phyloP scores from a whole-genome alignment of 2,329 filamentous ascomycete species.

The Helotiales sp. region DNA sequence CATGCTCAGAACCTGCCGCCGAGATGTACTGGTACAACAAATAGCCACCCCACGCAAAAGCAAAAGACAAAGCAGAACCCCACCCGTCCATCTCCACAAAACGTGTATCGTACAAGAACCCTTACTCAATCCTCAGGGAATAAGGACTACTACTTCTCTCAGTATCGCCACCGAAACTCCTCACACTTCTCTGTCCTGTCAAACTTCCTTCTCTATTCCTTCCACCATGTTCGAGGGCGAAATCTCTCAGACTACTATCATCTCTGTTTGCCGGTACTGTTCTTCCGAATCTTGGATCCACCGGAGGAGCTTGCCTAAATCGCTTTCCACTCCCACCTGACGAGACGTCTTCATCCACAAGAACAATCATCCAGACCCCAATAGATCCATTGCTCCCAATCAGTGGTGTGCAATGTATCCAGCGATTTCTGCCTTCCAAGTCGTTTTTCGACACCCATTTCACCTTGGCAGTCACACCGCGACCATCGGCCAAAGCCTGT shows the following conservation, averaged over 20 bases:
- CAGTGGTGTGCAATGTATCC: conserved; percentile 77
- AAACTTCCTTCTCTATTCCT: conserved; percentile 14
- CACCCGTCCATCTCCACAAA: neutral
- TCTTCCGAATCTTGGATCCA: conserved; percentile 32
- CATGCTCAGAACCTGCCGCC: neutral
- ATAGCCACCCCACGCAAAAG: neutral
- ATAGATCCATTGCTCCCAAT: conserved; percentile 65
- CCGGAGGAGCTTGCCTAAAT: conserved; percentile 32
- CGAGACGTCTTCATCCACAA: conserved; percentile 62
- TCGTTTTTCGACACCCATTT: conserved; percentile 61
- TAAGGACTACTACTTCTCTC: conserved; percentile 27
- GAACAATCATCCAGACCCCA: conserved; percentile 77
- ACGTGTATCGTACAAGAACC: neutral
- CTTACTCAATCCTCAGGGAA: conserved; percentile 22
- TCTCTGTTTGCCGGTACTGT: conserved; percentile 17
- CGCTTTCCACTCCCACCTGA: conserved; percentile 12
- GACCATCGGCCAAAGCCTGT: conserved; percentile 64
- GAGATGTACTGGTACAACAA: neutral
- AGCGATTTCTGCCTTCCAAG: conserved; percentile 58
- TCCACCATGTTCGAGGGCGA: conserved; percentile 22
- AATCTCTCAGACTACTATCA: conserved; percentile 26
- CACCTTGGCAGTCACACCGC: conserved; percentile 73
- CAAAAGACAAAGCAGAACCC: neutral
- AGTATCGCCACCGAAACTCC: conserved; percentile 13
- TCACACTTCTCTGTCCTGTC: conserved; percentile 12